A percentile compares a stretch with the other conserved stretches of the same genome.
Evolutionary conservation across 2,329 filamentous ascomycete genomes (phyloP).

Genomic region (Colletotrichum incanum): DNA sequence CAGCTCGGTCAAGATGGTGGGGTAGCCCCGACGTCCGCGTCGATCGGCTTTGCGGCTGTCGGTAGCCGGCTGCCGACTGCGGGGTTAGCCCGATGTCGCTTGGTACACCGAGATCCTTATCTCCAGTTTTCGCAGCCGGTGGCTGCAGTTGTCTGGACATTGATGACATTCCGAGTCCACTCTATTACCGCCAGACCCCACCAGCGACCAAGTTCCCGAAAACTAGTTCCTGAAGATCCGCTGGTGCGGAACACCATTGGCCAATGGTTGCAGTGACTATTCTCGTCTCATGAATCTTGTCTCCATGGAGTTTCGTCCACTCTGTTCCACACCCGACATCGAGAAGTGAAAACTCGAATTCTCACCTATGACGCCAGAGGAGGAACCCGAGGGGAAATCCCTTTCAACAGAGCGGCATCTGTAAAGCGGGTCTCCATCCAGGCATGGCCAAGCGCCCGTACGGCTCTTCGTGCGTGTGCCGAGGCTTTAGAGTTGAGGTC

Average conservation of each 20-base stretch:
- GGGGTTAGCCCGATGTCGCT: constrained; percentile 41
- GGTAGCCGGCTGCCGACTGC: constrained; percentile 34
- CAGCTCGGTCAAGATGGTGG: constrained; percentile 38
- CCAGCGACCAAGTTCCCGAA: constrained; percentile 35
- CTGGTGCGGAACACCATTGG: constrained; percentile 28
- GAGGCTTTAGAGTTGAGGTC: background rate
- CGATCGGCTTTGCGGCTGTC: constrained; percentile 40
- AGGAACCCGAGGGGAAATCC: background rate
- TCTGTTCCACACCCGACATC: constrained; percentile 10
- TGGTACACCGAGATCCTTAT: constrained; percentile 38
- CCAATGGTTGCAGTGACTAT: constrained; percentile 4
- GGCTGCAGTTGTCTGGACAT: constrained; percentile 26
- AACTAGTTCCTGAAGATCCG: constrained; percentile 37
- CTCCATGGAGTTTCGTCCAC: constrained; percentile 5
- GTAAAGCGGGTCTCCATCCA: background rate
- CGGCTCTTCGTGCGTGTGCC: background rate
- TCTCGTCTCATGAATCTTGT: background rate
- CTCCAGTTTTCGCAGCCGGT: constrained; percentile 22
- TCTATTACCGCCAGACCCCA: constrained; percentile 30
- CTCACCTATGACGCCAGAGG: constrained; percentile 13
- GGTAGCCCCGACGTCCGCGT: constrained; percentile 38
- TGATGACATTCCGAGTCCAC: constrained; percentile 41
- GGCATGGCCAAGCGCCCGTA: background rate
- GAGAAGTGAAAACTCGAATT: constrained; percentile 10
- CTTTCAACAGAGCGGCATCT: background rate